Evolutionary conservation across 78 protist species (phyloP).

Genomic region (Protostelium mycophagum): DNA sequence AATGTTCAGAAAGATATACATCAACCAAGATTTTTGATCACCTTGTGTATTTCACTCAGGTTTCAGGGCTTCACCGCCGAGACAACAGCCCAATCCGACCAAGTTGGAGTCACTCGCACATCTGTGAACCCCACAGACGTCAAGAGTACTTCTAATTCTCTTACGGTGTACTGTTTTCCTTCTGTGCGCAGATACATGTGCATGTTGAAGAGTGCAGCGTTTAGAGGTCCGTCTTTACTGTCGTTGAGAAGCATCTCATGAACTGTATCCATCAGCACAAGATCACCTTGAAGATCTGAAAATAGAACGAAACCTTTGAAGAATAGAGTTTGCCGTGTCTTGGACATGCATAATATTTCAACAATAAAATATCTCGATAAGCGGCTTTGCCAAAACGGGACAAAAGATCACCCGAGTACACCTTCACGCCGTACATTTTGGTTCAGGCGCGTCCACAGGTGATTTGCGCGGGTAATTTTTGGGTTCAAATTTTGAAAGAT

Average conservation of each 20-base stretch:
- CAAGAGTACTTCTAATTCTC: not conserved
- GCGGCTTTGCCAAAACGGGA: no score
- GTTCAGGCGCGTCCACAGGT: no score
- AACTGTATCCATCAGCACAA: not conserved
- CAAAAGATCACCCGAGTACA: no score
- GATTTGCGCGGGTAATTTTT: no score
- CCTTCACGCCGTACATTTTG: no score
- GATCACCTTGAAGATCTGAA: not conserved
- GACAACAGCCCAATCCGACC: not conserved
- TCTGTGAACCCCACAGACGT: not conserved
- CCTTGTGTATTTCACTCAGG: no score
- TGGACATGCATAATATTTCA: no score
- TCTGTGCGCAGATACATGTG: not conserved
- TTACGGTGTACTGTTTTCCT: not conserved
- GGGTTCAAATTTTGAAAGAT: no score
- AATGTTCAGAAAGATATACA: no score
- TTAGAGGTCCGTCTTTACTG: not conserved
- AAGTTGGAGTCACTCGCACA: not conserved
- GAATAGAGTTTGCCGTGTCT: no score
- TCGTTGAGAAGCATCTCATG: not conserved
- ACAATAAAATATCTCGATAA: no score
- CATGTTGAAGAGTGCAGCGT: not conserved
- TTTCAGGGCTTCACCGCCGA: not conserved
- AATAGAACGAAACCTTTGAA: not conserved
- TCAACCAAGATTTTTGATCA: no score